Evolutionary conservation across 108 stramenopile species (phyloP), one percentile per base, ranked within the genome.

Genomic region (Pseudonitzschia multiseries): DNA sequence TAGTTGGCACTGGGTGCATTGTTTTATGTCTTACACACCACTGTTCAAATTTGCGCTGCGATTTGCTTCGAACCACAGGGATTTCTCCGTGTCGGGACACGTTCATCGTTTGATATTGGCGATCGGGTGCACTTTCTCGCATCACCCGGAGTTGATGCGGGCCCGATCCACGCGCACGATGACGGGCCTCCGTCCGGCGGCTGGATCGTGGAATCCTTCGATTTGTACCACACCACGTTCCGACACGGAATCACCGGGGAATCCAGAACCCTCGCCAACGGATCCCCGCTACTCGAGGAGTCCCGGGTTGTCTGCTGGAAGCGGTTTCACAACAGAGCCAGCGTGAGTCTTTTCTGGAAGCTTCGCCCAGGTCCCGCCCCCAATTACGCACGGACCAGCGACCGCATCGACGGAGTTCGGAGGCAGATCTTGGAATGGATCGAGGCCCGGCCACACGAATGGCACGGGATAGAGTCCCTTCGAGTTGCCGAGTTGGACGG

Each of bases 71-170:
- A 48, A 18, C 14, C 18, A 10, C 46, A 76, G 76, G 76, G 70
- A 53, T 57, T 71, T 18, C 28, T 77, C 13, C 70, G 70, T 57
- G 81, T 90, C n/a, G 78, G 87, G 8, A 70, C 82, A n/a, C 77
- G 81, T 3, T 75, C 77, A 18, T 88, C 91, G 10, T 94, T 83
- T 69, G 91, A 91, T 65, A 86, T 94, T 53, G 93, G 93, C 8
- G 93, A 94, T 73, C 69, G 86, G 69, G 84, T 94, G 57, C 73
- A 69, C 3, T 78, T 92, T 22, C 32, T 54, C 41, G 33, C n/a
- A 20, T 12, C 29, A 1, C 26, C 12, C 22, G 20, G 50, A n/a
- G n/a, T n/a, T n/a, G n/a, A 21, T 14, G 28, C n/a, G 32, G 50
- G 41, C 50, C 6, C 20, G 2, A 43, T 40, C 15, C 24, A 43